phyloP scores from a whole-genome alignment of 2,329 filamentous ascomycete species.

The Colletotrichum sublineola region DNA sequence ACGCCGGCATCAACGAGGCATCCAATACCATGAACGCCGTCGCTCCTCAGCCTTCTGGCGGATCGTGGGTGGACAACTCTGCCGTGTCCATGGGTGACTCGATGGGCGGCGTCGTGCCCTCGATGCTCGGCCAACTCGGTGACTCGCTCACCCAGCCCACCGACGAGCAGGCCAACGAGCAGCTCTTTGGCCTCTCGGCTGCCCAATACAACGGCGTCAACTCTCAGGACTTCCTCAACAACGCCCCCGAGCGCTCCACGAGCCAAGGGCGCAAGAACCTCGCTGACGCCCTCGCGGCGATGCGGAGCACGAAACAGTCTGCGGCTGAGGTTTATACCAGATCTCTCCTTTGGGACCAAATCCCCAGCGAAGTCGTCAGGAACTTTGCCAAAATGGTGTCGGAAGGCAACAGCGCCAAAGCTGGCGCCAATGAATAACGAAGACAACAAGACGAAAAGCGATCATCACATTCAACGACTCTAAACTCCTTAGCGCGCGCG shows the following conservation, averaged over 20 bases:
- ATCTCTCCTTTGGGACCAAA: constrained; percentile 93
- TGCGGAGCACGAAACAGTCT: constrained; percentile 80
- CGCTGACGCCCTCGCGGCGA: constrained; percentile 82
- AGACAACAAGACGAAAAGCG: constrained; percentile 46
- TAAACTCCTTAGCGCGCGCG: constrained; percentile 38
- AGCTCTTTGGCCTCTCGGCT: constrained; percentile 87
- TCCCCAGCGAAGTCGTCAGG: constrained; percentile 89
- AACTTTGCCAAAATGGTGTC: constrained; percentile 94
- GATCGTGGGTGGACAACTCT: constrained; percentile 59
- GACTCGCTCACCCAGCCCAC: constrained; percentile 80
- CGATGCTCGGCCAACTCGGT: constrained; percentile 75
- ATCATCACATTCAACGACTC: constrained; percentile 31
- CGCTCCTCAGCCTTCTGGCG: constrained; percentile 66
- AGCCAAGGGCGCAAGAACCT: constrained; percentile 80
- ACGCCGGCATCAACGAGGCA: constrained; percentile 73
- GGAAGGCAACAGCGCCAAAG: constrained; percentile 71
- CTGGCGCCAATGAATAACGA: constrained; percentile 54
- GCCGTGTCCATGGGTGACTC: constrained; percentile 57
- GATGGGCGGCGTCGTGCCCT: constrained; percentile 66
- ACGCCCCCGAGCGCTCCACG: constrained; percentile 64
- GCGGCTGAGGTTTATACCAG: constrained; percentile 93
- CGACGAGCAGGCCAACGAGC: constrained; percentile 88
- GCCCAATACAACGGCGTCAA: constrained; percentile 91
- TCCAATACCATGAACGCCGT: constrained; percentile 60
- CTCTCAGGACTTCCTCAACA: constrained; percentile 78